Evolutionary conservation across 1,139 yeast species (phyloP).

Genomic region (Lodderomyces metapsilosis): DNA sequence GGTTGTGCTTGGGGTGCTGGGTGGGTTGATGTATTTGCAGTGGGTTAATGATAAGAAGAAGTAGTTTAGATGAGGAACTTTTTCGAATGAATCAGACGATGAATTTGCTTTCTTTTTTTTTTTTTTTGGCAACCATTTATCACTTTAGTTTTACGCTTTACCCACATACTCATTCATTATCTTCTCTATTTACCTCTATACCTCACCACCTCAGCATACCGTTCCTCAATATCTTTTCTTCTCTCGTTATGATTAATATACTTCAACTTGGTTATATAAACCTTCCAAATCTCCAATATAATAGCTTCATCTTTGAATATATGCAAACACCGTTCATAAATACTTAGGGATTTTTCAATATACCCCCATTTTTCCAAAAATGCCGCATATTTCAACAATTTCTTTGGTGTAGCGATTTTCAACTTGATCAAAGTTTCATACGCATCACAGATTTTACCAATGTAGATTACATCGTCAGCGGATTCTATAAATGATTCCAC

Average conservation of each 20-base stretch:
- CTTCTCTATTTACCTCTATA: conserved; percentile 2
- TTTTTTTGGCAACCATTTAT: too few relatives aligned
- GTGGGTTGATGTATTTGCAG: too few relatives aligned
- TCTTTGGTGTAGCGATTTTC: conserved; percentile 69
- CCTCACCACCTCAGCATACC: not conserved
- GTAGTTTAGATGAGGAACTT: too few relatives aligned
- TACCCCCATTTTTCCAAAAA: conserved; percentile 53
- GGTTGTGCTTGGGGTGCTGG: too few relatives aligned
- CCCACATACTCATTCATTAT: too few relatives aligned
- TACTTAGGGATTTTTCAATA: conserved; percentile 53
- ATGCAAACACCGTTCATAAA: conserved; percentile 67
- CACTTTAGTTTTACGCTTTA: too few relatives aligned
- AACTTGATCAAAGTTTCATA: conserved; percentile 62
- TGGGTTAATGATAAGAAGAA: too few relatives aligned
- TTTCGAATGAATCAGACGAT: too few relatives aligned
- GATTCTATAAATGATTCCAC: conserved; percentile 58
- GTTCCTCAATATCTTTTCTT: conserved; percentile 52
- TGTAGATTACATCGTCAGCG: conserved; percentile 16
- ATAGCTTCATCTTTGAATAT: conserved; percentile 61
- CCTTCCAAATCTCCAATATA: conserved; percentile 67
- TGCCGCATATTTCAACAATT: conserved; percentile 64
- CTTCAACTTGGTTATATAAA: conserved; percentile 55
- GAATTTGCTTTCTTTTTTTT: too few relatives aligned
- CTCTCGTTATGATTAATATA: conserved; percentile 45
- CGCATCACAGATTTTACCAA: conserved; percentile 29